Base-by-base conservation (phyloP, 805 yeast genomes). In the Yarrowia sp. region DNA sequence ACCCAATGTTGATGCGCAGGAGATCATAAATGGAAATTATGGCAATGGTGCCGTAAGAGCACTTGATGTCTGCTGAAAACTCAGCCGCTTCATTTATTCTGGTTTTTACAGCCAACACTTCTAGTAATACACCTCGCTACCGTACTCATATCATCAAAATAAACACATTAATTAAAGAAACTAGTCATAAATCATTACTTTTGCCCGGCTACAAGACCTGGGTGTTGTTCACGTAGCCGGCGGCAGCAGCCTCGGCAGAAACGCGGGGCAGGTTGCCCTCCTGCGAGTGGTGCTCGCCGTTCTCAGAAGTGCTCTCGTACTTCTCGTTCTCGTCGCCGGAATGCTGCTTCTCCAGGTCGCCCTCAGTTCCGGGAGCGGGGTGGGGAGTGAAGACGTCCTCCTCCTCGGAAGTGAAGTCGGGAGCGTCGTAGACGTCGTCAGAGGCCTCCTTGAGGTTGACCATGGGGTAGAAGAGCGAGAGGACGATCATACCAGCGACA, bases 371-470 rank as follows among this genome's bases (percentile, higher is more conserved):
- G n/a, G 38, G 27, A 21, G 25, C 27, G n/a, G 38, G 22, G 18
- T 31, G 31, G 3, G 27, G 55, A 14, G 19, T n/a, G 19, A 31
- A 47, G 7, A 47, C 8, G 38, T 47, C 55, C 2, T 47, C 55
- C n/a, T 19, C 21, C 3, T 47, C 55, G 14, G 55, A 47, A 7
- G 38, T n/a, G n/a, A n/a, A 31, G 38, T 47, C 55, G 13, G 55
- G 55, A 31, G 55, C 55, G 10, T 47, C 55, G 13, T n/a, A 14
- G 6, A 47, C 14, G n/a, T 47, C 55, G 3, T 47, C 12, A 16
- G 55, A 47, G 18, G 55, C 55, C 24, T 47, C 55, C 10, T 31
- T 47, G 55, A 47, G 55, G 55, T 47, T 47, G 38, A 47, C 38
- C 55, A 47, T 47, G 29, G 58, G 58, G 32, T 51, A 51, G 31